phyloP scores from a whole-genome alignment of 2,329 filamentous ascomycete genomes.

The Alternaria sp. region DNA sequence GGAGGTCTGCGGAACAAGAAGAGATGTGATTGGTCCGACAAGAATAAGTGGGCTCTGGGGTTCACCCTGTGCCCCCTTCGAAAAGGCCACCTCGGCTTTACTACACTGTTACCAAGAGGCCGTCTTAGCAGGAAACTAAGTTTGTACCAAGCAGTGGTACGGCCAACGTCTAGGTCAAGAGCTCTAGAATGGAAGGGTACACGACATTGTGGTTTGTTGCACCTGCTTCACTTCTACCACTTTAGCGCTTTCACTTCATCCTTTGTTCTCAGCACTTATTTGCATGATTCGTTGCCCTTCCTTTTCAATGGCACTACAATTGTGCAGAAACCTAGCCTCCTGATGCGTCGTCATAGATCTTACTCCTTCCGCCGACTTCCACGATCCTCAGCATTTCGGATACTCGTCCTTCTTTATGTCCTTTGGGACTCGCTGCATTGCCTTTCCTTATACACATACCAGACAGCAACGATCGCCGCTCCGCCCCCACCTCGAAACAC shows the following conservation, averaged over 20 bases:
- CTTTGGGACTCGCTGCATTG: constrained; percentile 36
- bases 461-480: constrained; percentile 23
- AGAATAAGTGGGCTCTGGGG: not conserved
- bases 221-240: constrained; percentile 1
- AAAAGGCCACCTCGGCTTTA: constrained; percentile 13
- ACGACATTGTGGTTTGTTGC: constrained; percentile 8
- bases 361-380: constrained; percentile 32
- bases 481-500: constrained; percentile 29
- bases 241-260: not conserved
- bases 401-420: constrained; percentile 32
- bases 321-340: constrained; percentile 6
- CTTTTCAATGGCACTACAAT: not conserved
- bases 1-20: constrained; percentile 1
- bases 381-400: constrained; percentile 28
- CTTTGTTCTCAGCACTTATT: constrained; percentile 4
- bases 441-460: constrained; percentile 28
- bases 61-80: constrained; percentile 10
- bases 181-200: not conserved
- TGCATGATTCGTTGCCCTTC: not conserved
- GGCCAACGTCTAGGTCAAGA: not conserved
- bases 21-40: constrained; percentile 1
- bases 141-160: constrained; percentile 7
- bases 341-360: constrained; percentile 29
- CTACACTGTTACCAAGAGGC: constrained; percentile 8
- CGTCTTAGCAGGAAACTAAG: constrained; percentile 12